phyloP scores from a whole-genome alignment of 148 eudicot species.

The Limonium bicolor region DNA sequence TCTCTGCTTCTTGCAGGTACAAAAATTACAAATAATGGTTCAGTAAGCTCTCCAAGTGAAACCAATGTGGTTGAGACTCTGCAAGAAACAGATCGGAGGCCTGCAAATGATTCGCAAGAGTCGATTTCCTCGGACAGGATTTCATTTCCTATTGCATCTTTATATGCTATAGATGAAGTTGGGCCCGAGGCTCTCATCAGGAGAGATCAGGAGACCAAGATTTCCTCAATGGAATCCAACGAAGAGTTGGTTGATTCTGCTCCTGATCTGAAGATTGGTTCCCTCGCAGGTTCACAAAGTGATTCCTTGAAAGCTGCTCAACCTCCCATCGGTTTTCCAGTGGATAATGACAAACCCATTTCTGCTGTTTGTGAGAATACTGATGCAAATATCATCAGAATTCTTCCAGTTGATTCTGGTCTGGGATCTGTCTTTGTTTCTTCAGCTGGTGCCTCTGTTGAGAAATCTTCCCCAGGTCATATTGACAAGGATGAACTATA shows the following conservation, averaged over 20 bases:
- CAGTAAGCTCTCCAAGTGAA: slow-evolving; percentile 18
- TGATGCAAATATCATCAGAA: slow-evolving; percentile 2
- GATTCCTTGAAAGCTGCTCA: too few relatives aligned
- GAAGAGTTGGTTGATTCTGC: slow-evolving; percentile 6
- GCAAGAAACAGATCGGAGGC: slow-evolving; percentile 12
- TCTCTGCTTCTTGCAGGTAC: slow-evolving; percentile 16
- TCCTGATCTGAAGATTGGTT: slow-evolving; percentile 4
- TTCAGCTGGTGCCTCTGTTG: slow-evolving; percentile 1
- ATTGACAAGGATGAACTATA: slow-evolving; percentile 6
- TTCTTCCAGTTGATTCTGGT: background rate
- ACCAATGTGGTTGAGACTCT: slow-evolving; percentile 7
- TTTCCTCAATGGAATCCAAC: slow-evolving; percentile 5
- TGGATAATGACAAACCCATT: background rate
- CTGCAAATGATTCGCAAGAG: slow-evolving; percentile 13
- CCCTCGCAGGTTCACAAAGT: background rate
- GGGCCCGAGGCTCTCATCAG: slow-evolving; percentile 1
- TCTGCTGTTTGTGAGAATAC: slow-evolving; percentile 2
- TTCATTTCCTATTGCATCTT: slow-evolving; percentile 6
- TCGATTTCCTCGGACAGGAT: slow-evolving; percentile 13
- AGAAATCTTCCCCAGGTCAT: background rate
- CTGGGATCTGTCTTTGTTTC: slow-evolving; percentile 1
- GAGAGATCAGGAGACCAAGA: slow-evolving; percentile 5
- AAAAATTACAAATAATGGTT: slow-evolving; percentile 10
- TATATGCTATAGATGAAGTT: slow-evolving; percentile 7
- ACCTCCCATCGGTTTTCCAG: background rate